These are phyloP conservation scores for Colletotrichum sp. DNA, from an alignment of 2,329 filamentous ascomycete species.

Conservation along the genomic window DNA sequence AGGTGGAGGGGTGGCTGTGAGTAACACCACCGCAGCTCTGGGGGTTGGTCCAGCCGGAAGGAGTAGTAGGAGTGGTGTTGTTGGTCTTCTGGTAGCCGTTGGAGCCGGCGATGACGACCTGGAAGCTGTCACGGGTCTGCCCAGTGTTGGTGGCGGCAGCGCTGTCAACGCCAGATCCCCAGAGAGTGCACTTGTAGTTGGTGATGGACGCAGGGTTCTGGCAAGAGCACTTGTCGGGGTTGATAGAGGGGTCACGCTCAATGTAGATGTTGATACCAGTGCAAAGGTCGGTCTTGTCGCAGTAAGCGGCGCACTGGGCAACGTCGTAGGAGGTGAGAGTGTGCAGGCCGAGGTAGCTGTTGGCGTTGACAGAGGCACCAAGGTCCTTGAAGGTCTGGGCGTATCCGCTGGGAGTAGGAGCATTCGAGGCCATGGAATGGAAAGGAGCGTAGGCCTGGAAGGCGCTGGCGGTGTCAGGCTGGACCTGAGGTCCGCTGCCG, in stretches of 20 bases:
- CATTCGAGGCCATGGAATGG: neutral
- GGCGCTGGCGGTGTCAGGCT: neutral
- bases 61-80: slow-evolving; percentile 1
- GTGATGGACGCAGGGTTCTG: slow-evolving; percentile 9
- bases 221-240: slow-evolving; percentile 10
- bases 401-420: neutral
- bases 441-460: neutral
- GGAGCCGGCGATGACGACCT: slow-evolving; percentile 20
- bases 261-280: slow-evolving; percentile 19
- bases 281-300: slow-evolving; percentile 9
- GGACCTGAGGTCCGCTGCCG: neutral
- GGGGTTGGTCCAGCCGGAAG: slow-evolving; percentile 18
- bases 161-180: slow-evolving; percentile 15
- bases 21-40: neutral
- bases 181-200: slow-evolving; percentile 20
- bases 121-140: slow-evolving; percentile 12
- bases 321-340: slow-evolving; percentile 14
- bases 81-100: slow-evolving; percentile 24
- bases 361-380: slow-evolving; percentile 7
- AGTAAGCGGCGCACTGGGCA: neutral
- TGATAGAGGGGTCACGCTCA: slow-evolving; percentile 20
- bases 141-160: slow-evolving; percentile 20
- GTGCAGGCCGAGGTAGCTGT: slow-evolving; percentile 14
- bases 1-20: slow-evolving; percentile 13
- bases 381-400: slow-evolving; percentile 10